Conservation (phyloP, 495 filamentous ascomycete genomes). For the Talaromyces liani region DNA sequence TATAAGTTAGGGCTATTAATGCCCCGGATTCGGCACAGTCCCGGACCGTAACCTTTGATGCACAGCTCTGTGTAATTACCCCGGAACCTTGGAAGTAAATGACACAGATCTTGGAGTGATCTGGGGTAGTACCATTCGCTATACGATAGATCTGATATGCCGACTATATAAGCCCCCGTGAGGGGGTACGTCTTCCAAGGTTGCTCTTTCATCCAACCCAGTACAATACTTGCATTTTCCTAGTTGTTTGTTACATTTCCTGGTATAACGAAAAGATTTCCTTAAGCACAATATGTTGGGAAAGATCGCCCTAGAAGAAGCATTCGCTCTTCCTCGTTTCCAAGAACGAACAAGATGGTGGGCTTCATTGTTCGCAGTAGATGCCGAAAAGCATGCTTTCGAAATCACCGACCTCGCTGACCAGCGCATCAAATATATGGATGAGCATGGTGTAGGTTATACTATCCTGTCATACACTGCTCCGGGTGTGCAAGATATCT, state of each 20-base stretch:
- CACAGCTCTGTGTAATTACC: background rate
- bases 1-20: background rate
- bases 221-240: background rate
- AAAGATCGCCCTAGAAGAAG: conserved; percentile 47
- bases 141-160: background rate
- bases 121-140: background rate
- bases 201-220: background rate
- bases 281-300: conserved; percentile 33
- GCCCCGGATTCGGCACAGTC: background rate
- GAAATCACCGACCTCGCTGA: conserved; percentile 44
- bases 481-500: conserved; percentile 52
- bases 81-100: background rate
- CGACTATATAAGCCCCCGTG: background rate
- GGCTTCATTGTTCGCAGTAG: conserved; percentile 31
- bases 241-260: background rate
- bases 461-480: conserved; percentile 51
- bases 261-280: background rate
- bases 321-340: conserved; percentile 41
- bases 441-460: conserved; percentile 53
- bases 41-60: background rate
- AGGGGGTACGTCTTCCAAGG: background rate
- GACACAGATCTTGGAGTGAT: background rate
- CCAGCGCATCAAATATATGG: conserved; percentile 43
- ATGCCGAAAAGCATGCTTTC: conserved; percentile 31
- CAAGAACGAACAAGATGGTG: conserved; percentile 41